Evolutionary conservation across 495 filamentous ascomycete genomes (phyloP).

Genomic region (Podospora bellae-mahoneyi): DNA sequence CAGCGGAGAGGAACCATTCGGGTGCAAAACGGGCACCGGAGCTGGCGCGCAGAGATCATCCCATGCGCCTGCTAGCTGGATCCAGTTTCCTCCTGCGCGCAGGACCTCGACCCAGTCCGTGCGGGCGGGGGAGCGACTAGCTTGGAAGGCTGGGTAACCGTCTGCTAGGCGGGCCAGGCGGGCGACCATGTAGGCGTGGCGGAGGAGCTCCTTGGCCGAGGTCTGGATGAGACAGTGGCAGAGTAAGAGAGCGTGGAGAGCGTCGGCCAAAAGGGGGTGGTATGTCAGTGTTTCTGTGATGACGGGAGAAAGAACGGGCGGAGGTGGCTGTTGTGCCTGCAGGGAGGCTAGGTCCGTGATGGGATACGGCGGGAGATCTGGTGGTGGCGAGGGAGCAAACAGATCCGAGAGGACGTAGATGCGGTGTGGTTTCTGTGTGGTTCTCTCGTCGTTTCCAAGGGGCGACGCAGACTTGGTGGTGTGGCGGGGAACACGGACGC

Average conservation of each 20-base stretch:
- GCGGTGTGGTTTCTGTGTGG: conserved; percentile 16
- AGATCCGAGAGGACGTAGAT: conserved; percentile 52
- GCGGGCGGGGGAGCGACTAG: conserved; percentile 65
- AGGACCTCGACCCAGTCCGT: conserved; percentile 78
- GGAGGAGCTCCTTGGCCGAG: conserved; percentile 65
- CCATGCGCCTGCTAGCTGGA: conserved; percentile 60
- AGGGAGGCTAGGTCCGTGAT: not conserved
- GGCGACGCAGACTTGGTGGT: conserved; percentile 7
- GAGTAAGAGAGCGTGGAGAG: conserved; percentile 68
- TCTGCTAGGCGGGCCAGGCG: conserved; percentile 69
- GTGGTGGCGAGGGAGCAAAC: conserved; percentile 53
- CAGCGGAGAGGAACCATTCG: conserved; percentile 4
- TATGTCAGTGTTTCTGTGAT: conserved; percentile 68
- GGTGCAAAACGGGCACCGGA: conserved; percentile 45
- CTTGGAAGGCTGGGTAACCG: conserved; percentile 75
- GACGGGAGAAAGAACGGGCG: conserved; percentile 18
- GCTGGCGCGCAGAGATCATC: conserved; percentile 68
- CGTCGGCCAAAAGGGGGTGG: conserved; percentile 72
- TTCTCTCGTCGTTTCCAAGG: not conserved
- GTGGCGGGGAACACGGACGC: conserved; percentile 28
- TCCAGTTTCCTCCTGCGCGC: conserved; percentile 61
- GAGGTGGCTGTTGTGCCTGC: conserved; percentile 36
- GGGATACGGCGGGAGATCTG: conserved; percentile 57
- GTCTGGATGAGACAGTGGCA: conserved; percentile 73
- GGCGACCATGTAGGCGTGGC: conserved; percentile 75